Percentiles rank a stretch among this genome's conserved stretches.
Evolutionary conservation across 129 eudicot species (phyloP).

Genomic region (Pulicaria dysenterica): DNA sequence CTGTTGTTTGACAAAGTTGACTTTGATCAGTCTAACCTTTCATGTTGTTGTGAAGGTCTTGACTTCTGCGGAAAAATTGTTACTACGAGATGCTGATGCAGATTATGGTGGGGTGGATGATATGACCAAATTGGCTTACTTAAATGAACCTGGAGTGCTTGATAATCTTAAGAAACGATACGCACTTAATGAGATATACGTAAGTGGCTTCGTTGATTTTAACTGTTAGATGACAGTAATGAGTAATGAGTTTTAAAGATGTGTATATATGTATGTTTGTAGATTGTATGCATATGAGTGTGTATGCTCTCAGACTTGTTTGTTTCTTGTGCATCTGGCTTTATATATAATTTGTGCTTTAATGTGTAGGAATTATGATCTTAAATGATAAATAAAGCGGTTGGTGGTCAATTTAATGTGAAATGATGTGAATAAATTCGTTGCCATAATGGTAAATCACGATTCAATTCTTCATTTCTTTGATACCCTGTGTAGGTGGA

Average conservation of each 20-base stretch:
- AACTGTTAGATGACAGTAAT: background rate
- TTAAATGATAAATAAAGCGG: constrained; percentile 2
- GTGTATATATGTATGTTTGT: background rate
- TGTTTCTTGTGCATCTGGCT: constrained; percentile 15
- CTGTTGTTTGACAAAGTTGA: constrained; percentile 3
- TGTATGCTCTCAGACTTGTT: constrained; percentile 6
- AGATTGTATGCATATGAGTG: background rate
- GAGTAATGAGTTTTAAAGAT: background rate
- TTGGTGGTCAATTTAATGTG: constrained; percentile 11
- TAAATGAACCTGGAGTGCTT: constrained; percentile 98
- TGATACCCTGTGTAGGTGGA: background rate
- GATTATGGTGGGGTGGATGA: constrained; percentile 99
- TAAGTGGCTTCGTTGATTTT: constrained; percentile 41
- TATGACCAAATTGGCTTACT: constrained; percentile 94
- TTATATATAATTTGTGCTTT: background rate
- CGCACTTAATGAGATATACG: constrained; percentile 90
- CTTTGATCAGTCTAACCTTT: constrained; percentile 15
- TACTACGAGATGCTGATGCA: constrained; percentile 79
- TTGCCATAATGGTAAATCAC: background rate
- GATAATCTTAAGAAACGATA: constrained; percentile 90
- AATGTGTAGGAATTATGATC: background rate
- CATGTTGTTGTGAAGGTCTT: constrained; percentile 46
- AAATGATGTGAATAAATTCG: background rate
- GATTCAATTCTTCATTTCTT: background rate
- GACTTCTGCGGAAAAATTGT: constrained; percentile 61